Base-by-base conservation (phyloP, 805 yeast genomes). In the Lipomyces anomalus region DNA sequence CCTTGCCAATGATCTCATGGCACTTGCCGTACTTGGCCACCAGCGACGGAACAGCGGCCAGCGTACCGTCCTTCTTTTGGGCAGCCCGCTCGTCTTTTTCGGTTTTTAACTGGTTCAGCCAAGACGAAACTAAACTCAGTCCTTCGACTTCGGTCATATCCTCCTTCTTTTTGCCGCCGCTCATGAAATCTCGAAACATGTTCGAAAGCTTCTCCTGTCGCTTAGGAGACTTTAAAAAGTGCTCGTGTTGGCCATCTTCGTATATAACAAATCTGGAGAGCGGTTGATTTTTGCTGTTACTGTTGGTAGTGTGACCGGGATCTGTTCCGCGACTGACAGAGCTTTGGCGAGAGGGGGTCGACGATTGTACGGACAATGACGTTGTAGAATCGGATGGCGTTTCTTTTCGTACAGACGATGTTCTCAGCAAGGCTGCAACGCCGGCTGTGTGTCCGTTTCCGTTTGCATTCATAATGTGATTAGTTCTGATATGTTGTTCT, bases 1-100 rank as follows among this genome's bases (percentile, higher is more conserved):
- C 97, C 42, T 84, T 76, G 22, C 98, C 98, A 52, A 92, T 77
- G 39, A 89, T 85, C 63, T 90, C 97, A 65, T 87, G 95, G 63
- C 97, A 90, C 42, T 84, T 75, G 35, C 98, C 98, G 63, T 90
- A 90, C 62, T 89, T 84, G 57, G 88, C 89, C 6, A 79, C 82
- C 63, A 90, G 83, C 6, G 89, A 78, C 39, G 78, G 60, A 29
- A 68, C 59, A 57, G 46, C 39, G 13, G 42, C 24, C 6, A 38
- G 21, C n/a, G 45, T 39, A 26, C 26, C 33, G 20, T 49, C 34
- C 32, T 51, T 44, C 22, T 42, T 42, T 4, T 32, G 18, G 20
- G 47, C 18, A 7, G 29, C 24, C 9, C 32, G 29, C 5, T 29
- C 72, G 77, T 45, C 61, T 61, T 44, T 56, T 37, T 52, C 56